A percentile compares a stretch with the other conserved stretches of the same genome.
phyloP scores from a whole-genome alignment of 306 rosid genomes.

The Quercus parvula region DNA sequence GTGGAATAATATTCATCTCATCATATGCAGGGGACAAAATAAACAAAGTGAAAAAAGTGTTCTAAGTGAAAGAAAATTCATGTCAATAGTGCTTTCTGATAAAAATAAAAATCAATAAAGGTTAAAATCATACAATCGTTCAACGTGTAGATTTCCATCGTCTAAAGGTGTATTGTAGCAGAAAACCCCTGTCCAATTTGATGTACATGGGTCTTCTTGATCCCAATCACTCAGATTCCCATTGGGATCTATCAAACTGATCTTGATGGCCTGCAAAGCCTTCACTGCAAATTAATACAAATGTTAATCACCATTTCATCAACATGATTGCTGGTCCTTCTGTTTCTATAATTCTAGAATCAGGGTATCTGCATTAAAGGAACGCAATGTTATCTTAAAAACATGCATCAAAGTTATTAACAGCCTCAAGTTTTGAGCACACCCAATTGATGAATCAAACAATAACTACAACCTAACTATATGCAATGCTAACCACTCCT shows the following conservation, averaged over 20 bases:
- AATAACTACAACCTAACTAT: not conserved
- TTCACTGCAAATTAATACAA: conserved; percentile 52
- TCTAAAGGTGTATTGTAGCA: conserved; percentile 49
- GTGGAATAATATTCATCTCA: not conserved
- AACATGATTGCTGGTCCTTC: not conserved
- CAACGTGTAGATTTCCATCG: conserved; percentile 79
- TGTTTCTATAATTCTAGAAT: not conserved
- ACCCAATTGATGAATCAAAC: not conserved
- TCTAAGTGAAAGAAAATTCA: not conserved
- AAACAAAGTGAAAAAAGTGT: not conserved
- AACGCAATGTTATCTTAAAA: not conserved
- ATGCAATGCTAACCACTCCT: not conserved
- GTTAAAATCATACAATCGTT: conserved; percentile 55
- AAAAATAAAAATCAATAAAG: conserved; percentile 14
- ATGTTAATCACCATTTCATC: conserved; percentile 17
- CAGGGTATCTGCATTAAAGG: not conserved
- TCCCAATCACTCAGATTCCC: conserved; percentile 79
- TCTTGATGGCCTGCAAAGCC: conserved; percentile 61
- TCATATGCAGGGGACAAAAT: not conserved
- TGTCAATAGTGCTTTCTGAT: conserved; percentile 7
- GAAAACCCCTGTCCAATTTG: conserved; percentile 70
- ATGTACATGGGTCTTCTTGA: conserved; percentile 72
- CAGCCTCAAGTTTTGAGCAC: not conserved
- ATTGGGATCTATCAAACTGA: conserved; percentile 58
- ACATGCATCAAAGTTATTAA: not conserved